phyloP scores from a whole-genome alignment of 2,329 filamentous ascomycete genomes.

The Cladobotryum mycophilum region DNA sequence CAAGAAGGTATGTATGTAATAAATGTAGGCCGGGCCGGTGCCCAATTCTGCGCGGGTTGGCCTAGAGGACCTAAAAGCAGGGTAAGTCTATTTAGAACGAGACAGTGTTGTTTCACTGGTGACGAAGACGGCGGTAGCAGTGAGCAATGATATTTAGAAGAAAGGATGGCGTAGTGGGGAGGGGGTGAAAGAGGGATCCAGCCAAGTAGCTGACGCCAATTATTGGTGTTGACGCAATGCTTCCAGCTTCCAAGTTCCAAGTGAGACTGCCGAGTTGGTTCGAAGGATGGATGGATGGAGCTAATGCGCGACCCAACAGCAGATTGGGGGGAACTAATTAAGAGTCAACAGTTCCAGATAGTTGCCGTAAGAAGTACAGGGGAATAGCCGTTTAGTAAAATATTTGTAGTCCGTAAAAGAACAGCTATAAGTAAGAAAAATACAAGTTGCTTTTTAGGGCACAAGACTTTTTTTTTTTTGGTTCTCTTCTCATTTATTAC shows the following conservation, averaged over 20 bases:
- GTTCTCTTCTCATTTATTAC: too few relatives aligned
- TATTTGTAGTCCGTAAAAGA: too few relatives aligned
- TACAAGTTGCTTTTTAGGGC: background rate
- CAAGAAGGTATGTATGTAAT: slow-evolving; percentile 1
- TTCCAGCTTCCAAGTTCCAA: background rate
- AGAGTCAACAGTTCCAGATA: background rate
- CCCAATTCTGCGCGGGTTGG: background rate
- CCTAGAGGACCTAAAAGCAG: background rate
- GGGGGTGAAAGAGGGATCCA: background rate
- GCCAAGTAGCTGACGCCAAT: background rate
- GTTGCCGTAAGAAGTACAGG: background rate
- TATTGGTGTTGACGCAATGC: slow-evolving; percentile 4
- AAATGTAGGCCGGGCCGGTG: background rate
- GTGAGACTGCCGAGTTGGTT: slow-evolving; percentile 2
- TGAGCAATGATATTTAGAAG: background rate
- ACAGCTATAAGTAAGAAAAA: background rate
- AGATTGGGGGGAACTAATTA: background rate
- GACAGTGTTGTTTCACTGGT: background rate
- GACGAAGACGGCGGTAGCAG: background rate
- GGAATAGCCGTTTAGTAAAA: background rate
- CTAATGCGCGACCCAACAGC: background rate
- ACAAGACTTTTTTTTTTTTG: too few relatives aligned
- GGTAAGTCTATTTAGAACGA: background rate
- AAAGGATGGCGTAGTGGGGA: slow-evolving; percentile 1
- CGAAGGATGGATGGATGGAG: too few relatives aligned